Conservation (phyloP, 306 rosid genomes). For the Prinsepia uniflora region DNA sequence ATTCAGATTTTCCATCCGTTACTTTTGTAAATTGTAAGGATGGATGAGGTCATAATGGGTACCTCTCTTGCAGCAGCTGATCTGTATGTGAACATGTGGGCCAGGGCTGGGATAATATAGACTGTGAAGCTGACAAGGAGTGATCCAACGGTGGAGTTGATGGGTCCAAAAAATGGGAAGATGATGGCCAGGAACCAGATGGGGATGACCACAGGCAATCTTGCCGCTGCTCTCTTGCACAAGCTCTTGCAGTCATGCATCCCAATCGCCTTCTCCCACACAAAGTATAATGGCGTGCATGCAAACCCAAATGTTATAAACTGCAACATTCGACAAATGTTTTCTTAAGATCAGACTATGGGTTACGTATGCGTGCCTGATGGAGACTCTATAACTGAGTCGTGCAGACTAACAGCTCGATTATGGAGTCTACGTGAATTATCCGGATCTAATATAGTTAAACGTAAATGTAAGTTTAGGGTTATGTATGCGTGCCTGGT, state of each 20-base stretch:
- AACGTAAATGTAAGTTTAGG: too few relatives aligned
- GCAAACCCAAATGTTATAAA: slow-evolving; percentile 96
- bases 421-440: too few relatives aligned
- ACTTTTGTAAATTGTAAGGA: not conserved
- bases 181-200: slow-evolving; percentile 94
- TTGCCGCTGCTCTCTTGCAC: slow-evolving; percentile 88
- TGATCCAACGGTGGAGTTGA: slow-evolving; percentile 95
- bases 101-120: slow-evolving; percentile 87
- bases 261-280: slow-evolving; percentile 93
- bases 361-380: too few relatives aligned
- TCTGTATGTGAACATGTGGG: slow-evolving; percentile 78
- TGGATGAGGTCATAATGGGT: not conserved
- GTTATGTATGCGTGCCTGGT: slow-evolving; percentile 47
- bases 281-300: slow-evolving; percentile 90
- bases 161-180: slow-evolving; percentile 95
- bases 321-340: slow-evolving; percentile 29
- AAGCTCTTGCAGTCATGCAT: slow-evolving; percentile 90
- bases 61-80: slow-evolving; percentile 90
- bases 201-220: slow-evolving; percentile 89
- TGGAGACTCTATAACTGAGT: too few relatives aligned
- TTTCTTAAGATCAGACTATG: not conserved
- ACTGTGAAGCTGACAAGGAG: slow-evolving; percentile 97
- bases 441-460: too few relatives aligned
- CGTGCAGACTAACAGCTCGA: too few relatives aligned
- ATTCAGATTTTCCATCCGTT: not conserved